Evolutionary conservation across 2,329 filamentous ascomycete species (phyloP), one percentile per base, ranked within the genome.

Genomic region (Fusarium nanum): DNA sequence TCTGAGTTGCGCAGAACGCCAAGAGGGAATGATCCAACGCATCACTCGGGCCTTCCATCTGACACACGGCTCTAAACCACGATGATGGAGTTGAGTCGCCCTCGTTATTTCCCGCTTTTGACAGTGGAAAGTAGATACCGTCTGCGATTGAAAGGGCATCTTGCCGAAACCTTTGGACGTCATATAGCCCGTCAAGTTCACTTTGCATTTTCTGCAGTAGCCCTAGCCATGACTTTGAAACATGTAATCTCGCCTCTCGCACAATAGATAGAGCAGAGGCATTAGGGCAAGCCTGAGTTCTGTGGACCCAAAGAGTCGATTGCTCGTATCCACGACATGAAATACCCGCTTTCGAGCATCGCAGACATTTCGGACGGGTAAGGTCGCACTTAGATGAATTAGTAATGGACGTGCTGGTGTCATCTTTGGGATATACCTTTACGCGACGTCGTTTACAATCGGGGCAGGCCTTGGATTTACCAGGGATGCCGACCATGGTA

Each of bases 391-490:
- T 4, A 3, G 8, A 7, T 5, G 1, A 1, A 2, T 57, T 23
- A 59, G 3, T 22, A 4, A 16, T 44, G 5, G 5, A 16, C 16
- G n/a, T 13, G 0, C 4, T 3, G 3, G 3, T 5, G 22, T 1
- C 2, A n/a, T n/a, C 0, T n/a, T 7, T 1, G 7, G 14, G 32
- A 0, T 8, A 12, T 27, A 65, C 62, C 62, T 65, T 65, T 23
- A 65, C 12, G n/a, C 62, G 62, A 14, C 62, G 62, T n/a, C 60
- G 34, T 27, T 28, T 65, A 12, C 62, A 65, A 9, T 60, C 53
- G 13, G 40, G 27, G 1, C 62, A 65, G 18, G 62, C 60, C 5
- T 60, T 65, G 22, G 62, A 65, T 22, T 46, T 60, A 1, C 58
- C 58, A 6, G 62, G 28, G 2, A 65, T 30, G 2, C 62, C 62